These are phyloP conservation scores for Lachancea dasiensis DNA, from an alignment of 805 yeast species.

Conservation along the genomic window DNA sequence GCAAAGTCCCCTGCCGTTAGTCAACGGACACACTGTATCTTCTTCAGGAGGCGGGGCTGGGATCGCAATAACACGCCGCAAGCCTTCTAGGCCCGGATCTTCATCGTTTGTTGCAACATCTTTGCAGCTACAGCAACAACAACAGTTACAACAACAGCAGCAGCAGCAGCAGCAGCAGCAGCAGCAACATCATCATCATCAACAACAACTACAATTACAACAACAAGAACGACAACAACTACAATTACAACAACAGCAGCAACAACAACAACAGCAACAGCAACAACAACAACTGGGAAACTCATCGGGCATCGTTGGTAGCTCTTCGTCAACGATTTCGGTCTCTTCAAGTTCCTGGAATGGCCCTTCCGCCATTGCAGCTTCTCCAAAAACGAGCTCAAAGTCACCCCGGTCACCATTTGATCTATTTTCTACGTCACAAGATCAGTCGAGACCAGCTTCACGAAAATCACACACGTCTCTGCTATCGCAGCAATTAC, in stretches of 20 bases:
- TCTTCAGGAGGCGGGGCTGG: constrained; percentile 23
- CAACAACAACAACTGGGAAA: constrained; percentile 14
- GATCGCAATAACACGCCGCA: constrained; percentile 27
- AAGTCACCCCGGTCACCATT: constrained; percentile 20
- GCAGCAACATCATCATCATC: constrained; percentile 11
- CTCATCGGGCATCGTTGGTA: constrained; percentile 7
- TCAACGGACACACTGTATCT: constrained; percentile 5
- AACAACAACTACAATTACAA: constrained; percentile 14
- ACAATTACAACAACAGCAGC: constrained; percentile 13
- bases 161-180: constrained; percentile 14
- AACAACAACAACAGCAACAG: constrained; percentile 12
- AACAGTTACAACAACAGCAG: constrained; percentile 13
- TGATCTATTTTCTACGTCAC: constrained; percentile 17
- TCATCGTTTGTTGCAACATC: constrained; percentile 29
- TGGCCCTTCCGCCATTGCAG: constrained; percentile 6
- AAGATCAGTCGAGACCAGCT: constrained; percentile 14
- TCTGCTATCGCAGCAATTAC: constrained; percentile 31
- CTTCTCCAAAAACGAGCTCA: constrained; percentile 16
- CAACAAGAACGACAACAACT: constrained; percentile 13
- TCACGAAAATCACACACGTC: constrained; percentile 29
- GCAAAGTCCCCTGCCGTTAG: constrained; percentile 6
- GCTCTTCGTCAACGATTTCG: constrained; percentile 14
- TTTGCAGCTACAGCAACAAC: constrained; percentile 24
- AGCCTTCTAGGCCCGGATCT: constrained; percentile 27
- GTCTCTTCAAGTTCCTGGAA: constrained; percentile 20